phyloP scores from a whole-genome alignment of 208 protist species.

The Tritrichomonas musculus region DNA sequence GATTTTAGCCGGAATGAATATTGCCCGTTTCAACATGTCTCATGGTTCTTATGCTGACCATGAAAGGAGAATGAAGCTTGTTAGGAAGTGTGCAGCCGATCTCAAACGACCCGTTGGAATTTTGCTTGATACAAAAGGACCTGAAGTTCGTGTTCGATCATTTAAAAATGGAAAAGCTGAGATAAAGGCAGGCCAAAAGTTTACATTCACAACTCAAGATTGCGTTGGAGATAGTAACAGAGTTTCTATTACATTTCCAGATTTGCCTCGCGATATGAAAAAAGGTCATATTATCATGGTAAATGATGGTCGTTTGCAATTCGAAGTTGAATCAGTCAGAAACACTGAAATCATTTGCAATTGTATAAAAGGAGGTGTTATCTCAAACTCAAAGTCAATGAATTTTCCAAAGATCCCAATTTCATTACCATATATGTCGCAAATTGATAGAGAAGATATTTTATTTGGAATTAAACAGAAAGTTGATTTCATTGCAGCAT shows the following conservation, averaged over 20 bases:
- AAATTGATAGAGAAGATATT: slow-evolving; percentile 73
- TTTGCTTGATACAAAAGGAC: slow-evolving; percentile 50
- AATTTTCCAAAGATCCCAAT: slow-evolving; percentile 10
- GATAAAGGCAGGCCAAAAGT: slow-evolving; percentile 35
- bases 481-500: slow-evolving; percentile 95
- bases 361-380: slow-evolving; percentile 88
- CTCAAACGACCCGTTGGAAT: slow-evolving; percentile 36
- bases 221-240: not conserved
- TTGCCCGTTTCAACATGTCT: slow-evolving; percentile 49
- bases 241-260: not conserved
- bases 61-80: slow-evolving; percentile 33
- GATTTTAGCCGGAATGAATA: slow-evolving; percentile 47
- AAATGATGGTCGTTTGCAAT: not conserved
- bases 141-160: slow-evolving; percentile 54
- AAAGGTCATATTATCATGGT: not conserved
- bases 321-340: not conserved
- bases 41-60: slow-evolving; percentile 50
- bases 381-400: slow-evolving; percentile 67
- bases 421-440: not conserved
- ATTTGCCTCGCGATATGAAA: not conserved
- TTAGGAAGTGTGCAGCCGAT: slow-evolving; percentile 16
- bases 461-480: slow-evolving; percentile 83
- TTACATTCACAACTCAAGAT: slow-evolving; percentile 58
- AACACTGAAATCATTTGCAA: slow-evolving; percentile 64
- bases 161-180: slow-evolving; percentile 57